A percentile compares a stretch with the other conserved stretches of the same genome.
Evolutionary conservation across 768 basidiomycete species (phyloP).

Genomic region (Podaxis sp.): DNA sequence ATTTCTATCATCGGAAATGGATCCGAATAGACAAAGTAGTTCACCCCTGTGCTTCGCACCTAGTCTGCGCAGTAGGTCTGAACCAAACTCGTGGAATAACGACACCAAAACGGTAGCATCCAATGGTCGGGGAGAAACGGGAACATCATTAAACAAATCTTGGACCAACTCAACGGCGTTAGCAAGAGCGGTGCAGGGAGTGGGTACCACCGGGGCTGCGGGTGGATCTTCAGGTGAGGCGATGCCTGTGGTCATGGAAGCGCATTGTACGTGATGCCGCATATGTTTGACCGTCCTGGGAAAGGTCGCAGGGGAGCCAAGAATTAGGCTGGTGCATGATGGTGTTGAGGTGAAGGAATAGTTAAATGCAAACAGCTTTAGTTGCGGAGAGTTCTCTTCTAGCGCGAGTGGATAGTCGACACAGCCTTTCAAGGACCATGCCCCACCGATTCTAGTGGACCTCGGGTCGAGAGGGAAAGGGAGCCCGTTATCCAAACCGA

Average conservation of each 20-base stretch:
- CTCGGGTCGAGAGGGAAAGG: neutral
- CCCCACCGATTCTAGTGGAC: neutral
- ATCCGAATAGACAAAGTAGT: conserved; percentile 11
- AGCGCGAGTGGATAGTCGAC: neutral
- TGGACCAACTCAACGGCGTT: neutral
- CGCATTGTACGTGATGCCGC: neutral
- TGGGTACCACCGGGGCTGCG: neutral
- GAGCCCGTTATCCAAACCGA: neutral
- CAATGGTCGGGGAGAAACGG: neutral
- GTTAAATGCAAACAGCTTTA: neutral
- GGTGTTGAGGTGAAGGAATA: neutral
- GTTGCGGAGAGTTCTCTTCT: neutral
- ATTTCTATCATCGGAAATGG: neutral
- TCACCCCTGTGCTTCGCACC: conserved; percentile 2
- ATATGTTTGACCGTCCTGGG: neutral
- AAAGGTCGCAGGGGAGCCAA: neutral
- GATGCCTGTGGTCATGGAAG: neutral
- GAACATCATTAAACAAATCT: neutral
- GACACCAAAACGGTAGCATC: neutral
- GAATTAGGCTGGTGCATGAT: neutral
- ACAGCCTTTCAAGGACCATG: neutral
- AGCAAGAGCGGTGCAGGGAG: neutral
- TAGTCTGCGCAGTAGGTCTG: neutral
- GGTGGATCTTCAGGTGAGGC: neutral
- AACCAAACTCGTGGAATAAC: neutral